Base-by-base conservation (phyloP, 2,329 filamentous ascomycete species). In the Pleurostoma richardsiae region DNA sequence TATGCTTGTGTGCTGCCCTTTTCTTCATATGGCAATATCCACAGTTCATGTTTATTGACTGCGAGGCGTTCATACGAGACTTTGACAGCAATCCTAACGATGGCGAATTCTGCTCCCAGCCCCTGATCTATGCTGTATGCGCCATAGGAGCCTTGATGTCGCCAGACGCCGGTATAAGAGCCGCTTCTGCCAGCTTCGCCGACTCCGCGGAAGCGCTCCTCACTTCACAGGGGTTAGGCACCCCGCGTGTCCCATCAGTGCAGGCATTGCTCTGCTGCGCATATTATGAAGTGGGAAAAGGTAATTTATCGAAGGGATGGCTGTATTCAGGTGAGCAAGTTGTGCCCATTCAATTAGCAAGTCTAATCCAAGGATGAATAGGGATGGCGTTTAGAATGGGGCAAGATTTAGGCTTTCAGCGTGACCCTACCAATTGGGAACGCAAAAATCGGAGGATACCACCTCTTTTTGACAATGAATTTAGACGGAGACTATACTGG, bases 331-430 rank as follows among this genome's bases (percentile, higher is more conserved):
- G 51, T 53, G 42, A 26, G 28, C 19, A 19, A 19, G 19, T 19
- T 19, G 19, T 19, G 19, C 19, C 19, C 19, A 19, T 19, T 19
- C 19, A 19, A 19, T 19, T 19, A 19, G 19, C 19, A 19, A 19
- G 19, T 19, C 19, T 19, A 19, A 19, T 19, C 19, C 19, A 19
- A 19, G 19, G 19, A 19, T 19, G 19, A 19, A 11, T 31, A 55
- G 53, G 53, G 19, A 49, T 55, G 29, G 53, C 53, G 3, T 52
- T 53, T 26, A 40, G 52, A 27, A 55, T 55, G 52, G 48, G 48
- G 31, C 47, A 55, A 33, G 48, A 53, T 40, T 42, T 54, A 10
- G 48, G 48, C 3, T 50, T 50, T 10, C 48, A 50, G 27, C 45
- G 48, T 8, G 48, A 50, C 29, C 48, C 46, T 10, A 43, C 42